A percentile compares a stretch with the other conserved stretches of the same genome.
These are phyloP conservation scores for Rhizopogon vulgaris DNA, from an alignment of 768 basidiomycete genomes.

Conservation along the genomic window DNA sequence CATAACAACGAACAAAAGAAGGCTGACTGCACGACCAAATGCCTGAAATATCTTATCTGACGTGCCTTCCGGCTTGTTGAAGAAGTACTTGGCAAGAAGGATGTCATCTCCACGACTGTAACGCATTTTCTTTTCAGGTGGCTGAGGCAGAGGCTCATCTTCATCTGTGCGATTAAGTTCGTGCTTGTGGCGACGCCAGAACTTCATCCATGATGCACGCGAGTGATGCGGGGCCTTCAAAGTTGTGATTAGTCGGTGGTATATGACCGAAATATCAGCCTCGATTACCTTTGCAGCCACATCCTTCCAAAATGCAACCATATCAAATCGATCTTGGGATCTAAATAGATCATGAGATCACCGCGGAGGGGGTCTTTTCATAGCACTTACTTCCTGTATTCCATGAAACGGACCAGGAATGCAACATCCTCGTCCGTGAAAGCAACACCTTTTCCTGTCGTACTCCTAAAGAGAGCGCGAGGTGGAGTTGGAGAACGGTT, in stretches of 20 bases:
- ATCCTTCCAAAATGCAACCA: constrained; percentile 79
- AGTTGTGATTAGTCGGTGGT: background rate
- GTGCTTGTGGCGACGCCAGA: constrained; percentile 83
- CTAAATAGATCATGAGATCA: constrained; percentile 23
- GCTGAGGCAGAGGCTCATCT: constrained; percentile 66
- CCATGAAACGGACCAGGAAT: constrained; percentile 72
- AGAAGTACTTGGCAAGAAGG: constrained; percentile 70
- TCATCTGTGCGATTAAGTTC: constrained; percentile 63
- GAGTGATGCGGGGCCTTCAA: constrained; percentile 81
- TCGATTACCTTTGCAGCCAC: constrained; percentile 54
- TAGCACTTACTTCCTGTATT: constrained; percentile 59
- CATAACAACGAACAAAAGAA: background rate
- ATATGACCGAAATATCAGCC: background rate
- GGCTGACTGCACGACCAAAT: constrained; percentile 63
- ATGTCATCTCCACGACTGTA: constrained; percentile 79
- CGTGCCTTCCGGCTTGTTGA: constrained; percentile 69
- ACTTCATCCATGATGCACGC: constrained; percentile 92
- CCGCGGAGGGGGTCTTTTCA: background rate
- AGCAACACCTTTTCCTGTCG: constrained; percentile 85
- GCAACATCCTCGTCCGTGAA: constrained; percentile 80
- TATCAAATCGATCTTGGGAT: constrained; percentile 57
- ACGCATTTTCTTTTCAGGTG: constrained; percentile 84
- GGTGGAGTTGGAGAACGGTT: constrained; percentile 79
- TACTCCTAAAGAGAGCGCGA: constrained; percentile 71
- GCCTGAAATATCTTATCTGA: constrained; percentile 81